phyloP scores from a whole-genome alignment of 768 basidiomycete species.

The Lactarius trivialis region DNA sequence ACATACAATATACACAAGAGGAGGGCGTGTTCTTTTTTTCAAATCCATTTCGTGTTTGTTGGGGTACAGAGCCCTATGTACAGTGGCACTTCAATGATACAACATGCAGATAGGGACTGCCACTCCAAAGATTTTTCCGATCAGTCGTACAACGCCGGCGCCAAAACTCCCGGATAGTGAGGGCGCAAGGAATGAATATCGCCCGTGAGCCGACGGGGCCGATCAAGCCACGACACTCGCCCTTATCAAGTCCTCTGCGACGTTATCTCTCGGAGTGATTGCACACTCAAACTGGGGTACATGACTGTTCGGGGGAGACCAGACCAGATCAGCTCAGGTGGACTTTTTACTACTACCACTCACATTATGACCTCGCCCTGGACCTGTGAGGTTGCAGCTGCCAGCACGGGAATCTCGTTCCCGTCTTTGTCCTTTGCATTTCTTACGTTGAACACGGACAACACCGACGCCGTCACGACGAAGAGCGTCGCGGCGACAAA shows the following conservation, averaged over 20 bases:
- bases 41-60: too few species aligned
- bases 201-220: not conserved
- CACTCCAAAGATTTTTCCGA: too few species aligned
- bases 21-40: too few species aligned
- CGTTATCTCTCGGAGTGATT: conserved; percentile 3
- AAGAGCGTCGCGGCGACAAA: conserved; percentile 22
- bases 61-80: too few species aligned
- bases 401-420: not conserved
- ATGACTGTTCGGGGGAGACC: not conserved
- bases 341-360: not conserved
- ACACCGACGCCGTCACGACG: conserved; percentile 12
- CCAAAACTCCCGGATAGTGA: not conserved
- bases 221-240: not conserved
- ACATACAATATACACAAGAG: not conserved
- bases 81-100: too few species aligned
- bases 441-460: conserved; percentile 7
- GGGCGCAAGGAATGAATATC: not conserved
- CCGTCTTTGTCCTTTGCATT: not conserved
- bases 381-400: not conserved
- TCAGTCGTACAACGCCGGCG: too few species aligned
- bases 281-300: not conserved
- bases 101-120: too few species aligned
- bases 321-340: not conserved
- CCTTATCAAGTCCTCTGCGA: not conserved
- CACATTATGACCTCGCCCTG: not conserved